These are phyloP conservation scores for Dactylellina cionopaga DNA, from an alignment of 2,329 filamentous ascomycete genomes.

Conservation along the genomic window DNA sequence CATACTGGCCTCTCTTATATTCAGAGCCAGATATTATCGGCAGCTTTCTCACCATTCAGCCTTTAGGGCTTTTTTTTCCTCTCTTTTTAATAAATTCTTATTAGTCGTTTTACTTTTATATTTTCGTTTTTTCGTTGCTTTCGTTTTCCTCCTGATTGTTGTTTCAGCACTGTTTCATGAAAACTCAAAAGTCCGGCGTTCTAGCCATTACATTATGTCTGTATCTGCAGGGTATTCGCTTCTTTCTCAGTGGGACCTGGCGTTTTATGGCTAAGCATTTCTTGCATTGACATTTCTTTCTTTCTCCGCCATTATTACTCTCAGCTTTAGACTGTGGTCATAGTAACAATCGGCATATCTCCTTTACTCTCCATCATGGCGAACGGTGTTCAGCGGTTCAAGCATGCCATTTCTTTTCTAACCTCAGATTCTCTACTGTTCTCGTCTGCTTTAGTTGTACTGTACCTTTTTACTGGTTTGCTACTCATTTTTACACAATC, in stretches of 20 bases:
- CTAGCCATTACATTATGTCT: conserved; percentile 1
- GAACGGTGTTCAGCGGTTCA: conserved; percentile 19
- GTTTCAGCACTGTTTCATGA: too few species aligned
- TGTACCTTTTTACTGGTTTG: too few species aligned
- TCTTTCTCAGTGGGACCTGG: conserved; percentile 25
- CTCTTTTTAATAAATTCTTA: too few species aligned
- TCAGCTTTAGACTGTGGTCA: conserved; percentile 17
- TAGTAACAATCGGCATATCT: conserved; percentile 3
- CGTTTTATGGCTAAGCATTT: conserved; percentile 36
- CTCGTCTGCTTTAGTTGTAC: neutral
- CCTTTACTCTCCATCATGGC: conserved; percentile 21
- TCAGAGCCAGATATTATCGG: too few species aligned
- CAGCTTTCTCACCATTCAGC: too few species aligned
- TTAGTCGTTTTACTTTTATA: neutral
- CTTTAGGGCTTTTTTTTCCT: too few species aligned
- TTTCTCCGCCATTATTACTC: neutral
- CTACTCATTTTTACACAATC: too few species aligned
- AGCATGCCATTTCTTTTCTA: neutral
- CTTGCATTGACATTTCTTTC: conserved; percentile 15
- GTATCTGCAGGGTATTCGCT: conserved; percentile 14
- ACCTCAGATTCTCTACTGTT: neutral
- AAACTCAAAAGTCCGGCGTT: conserved; percentile 47
- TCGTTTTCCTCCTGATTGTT: neutral
- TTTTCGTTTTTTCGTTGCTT: neutral
- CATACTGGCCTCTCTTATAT: too few species aligned